phyloP scores from a whole-genome alignment of 345 rosid species.

The Populus nigra region DNA sequence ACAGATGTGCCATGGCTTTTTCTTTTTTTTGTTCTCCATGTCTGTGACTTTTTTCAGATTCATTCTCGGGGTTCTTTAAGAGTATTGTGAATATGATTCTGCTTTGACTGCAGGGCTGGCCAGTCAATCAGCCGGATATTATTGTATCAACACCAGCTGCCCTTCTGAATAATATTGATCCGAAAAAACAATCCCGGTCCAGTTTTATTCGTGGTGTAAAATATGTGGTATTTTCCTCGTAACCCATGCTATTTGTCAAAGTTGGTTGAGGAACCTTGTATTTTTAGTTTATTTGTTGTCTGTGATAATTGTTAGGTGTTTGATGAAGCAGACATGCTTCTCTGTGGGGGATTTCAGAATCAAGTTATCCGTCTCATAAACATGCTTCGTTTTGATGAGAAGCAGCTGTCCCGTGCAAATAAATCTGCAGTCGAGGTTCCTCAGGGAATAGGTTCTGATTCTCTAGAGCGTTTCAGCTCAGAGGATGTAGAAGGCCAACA shows the following conservation, averaged over 20 bases:
- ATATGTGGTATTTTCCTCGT: slow-evolving; percentile 58
- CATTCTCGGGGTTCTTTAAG: not conserved
- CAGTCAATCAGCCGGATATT: slow-evolving; percentile 61
- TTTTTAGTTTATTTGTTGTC: not conserved
- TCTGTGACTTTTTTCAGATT: not conserved
- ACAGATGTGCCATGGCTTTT: not conserved
- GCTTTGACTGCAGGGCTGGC: slow-evolving; percentile 78
- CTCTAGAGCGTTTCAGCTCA: slow-evolving; percentile 24
- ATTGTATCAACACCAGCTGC: slow-evolving; percentile 91
- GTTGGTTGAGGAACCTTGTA: not conserved
- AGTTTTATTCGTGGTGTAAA: slow-evolving; percentile 65
- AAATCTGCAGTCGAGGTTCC: slow-evolving; percentile 30
- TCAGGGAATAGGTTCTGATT: slow-evolving; percentile 26
- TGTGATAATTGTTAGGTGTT: slow-evolving; percentile 57
- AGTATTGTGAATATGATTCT: slow-evolving; percentile 4
- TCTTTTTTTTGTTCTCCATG: no score
- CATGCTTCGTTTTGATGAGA: slow-evolving; percentile 85
- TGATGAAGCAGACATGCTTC: slow-evolving; percentile 99
- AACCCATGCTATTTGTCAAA: not conserved
- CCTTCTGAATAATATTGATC: slow-evolving; percentile 73
- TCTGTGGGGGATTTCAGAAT: slow-evolving; percentile 84
- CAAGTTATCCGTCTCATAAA: slow-evolving; percentile 75
- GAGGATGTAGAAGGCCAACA: slow-evolving; percentile 29
- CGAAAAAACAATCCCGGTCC: slow-evolving; percentile 41
- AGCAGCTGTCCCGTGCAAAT: slow-evolving; percentile 52